These are phyloP conservation scores for Cardamine occulta DNA, from an alignment of 345 rosid species.

Conservation along the genomic window DNA sequence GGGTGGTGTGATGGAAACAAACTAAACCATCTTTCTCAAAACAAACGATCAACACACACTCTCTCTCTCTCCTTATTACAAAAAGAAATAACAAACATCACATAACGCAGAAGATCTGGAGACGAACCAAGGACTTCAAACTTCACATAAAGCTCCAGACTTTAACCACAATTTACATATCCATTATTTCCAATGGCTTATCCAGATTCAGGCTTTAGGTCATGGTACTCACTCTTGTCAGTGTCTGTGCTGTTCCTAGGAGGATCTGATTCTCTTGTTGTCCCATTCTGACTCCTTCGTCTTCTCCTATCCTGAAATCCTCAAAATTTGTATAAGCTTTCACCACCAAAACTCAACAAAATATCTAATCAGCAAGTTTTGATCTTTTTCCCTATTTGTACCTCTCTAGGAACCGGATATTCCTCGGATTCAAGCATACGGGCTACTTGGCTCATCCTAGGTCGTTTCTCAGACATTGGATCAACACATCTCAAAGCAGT, in stretches of 20 bases:
- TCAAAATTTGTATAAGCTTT: slow-evolving; percentile 13
- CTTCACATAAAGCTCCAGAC: slow-evolving; percentile 34
- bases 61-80: slow-evolving; percentile 32
- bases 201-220: slow-evolving; percentile 41
- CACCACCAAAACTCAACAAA: slow-evolving; percentile 19
- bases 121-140: slow-evolving; percentile 31
- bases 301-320: slow-evolving; percentile 43
- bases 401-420: slow-evolving; percentile 97
- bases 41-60: slow-evolving; percentile 27
- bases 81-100: slow-evolving; percentile 26
- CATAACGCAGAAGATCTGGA: slow-evolving; percentile 34
- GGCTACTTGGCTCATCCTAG: slow-evolving; percentile 98
- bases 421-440: slow-evolving; percentile 99
- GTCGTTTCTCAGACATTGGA: slow-evolving; percentile 89
- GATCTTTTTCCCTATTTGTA: slow-evolving; percentile 29
- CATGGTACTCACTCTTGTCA: slow-evolving; percentile 43
- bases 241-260: slow-evolving; percentile 49
- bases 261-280: slow-evolving; percentile 37
- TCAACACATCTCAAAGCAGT: slow-evolving; percentile 98
- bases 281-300: slow-evolving; percentile 38
- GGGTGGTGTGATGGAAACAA: slow-evolving; percentile 24
- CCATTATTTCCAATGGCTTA: slow-evolving; percentile 24
- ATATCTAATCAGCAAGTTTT: neutral
- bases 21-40: slow-evolving; percentile 18
- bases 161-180: slow-evolving; percentile 35